Conservation (phyloP, 2,329 filamentous ascomycete genomes). For the Alternaria panax region DNA sequence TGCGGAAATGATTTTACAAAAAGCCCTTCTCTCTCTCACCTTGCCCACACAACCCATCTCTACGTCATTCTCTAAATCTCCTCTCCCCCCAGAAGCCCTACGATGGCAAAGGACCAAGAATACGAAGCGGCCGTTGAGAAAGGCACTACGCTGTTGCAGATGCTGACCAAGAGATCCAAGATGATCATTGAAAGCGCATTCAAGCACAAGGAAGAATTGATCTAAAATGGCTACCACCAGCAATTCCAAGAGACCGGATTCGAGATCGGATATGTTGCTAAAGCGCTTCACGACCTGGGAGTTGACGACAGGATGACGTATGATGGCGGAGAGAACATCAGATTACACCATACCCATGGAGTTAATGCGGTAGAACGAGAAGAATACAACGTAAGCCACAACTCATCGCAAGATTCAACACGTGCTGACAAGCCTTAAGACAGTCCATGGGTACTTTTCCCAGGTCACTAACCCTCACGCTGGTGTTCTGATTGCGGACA, state of each 20-base stretch:
- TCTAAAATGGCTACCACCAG: not conserved
- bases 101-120: not conserved
- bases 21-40: not conserved
- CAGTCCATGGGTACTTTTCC: not conserved
- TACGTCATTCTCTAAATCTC: not conserved
- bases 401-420: fast-evolving
- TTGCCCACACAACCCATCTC: not conserved
- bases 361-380: not conserved
- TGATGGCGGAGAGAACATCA: not conserved
- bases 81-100: too few species aligned
- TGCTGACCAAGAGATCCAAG: not conserved
- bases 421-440: not conserved
- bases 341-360: not conserved
- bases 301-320: not conserved
- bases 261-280: not conserved
- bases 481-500: not conserved
- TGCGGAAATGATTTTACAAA: not conserved
- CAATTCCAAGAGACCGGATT: not conserved
- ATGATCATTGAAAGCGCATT: not conserved
- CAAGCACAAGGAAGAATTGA: not conserved
- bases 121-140: conserved; percentile 3
- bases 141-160: not conserved
- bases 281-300: not conserved
- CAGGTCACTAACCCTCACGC: not conserved
- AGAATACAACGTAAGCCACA: not conserved